Evolutionary conservation across 345 rosid genomes (phyloP), one percentile per base, ranked within the genome.

Genomic region (Triadica sebifera): DNA sequence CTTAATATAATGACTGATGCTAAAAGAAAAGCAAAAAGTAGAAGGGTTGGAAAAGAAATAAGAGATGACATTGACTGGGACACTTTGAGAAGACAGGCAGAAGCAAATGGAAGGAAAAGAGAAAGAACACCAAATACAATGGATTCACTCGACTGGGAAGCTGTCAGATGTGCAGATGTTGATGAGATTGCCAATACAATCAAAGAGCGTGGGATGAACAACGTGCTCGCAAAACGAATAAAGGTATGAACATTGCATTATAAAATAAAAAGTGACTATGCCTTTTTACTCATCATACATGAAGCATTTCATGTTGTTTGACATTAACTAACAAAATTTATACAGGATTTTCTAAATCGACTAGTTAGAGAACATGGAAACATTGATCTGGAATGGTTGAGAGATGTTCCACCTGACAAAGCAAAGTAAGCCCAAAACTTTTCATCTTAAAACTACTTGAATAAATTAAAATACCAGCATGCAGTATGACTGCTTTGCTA

Each of bases 1-100:
- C 79, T 77, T 25, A 73, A 78, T 17, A 79, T 62, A 53, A 76
- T 64, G 67, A 73, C 74, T 59, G 75, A 24, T 38, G 77, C 81
- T 52, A 78, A 76, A 22, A 71, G 78, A 56, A 84, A 86, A 55
- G 69, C 88, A 50, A 85, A 86, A 79, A 82, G 85, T 61, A 87
- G 81, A 70, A 84, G 85, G 70, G 80, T 81, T 6, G 83, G 87
- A 9, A 85, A 83, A 72, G 89, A 83, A 75, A 85, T 81, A 56
- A 72, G 50, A 75, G 74, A 37, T 59, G n/a, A 75, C 17, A 53
- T 68, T 22, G 65, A 80, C 65, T 80, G 82, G 82, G 79, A 75
- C 43, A 71, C 74, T 29, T 68, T 80, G 20, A 80, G 74, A 62
- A 72, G 46, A 62, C 59, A 76, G 41, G 74, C 61, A 67, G 74